Evolutionary conservation across 225 moss, liverwort and hornwort genomes (phyloP).

Genomic region (Pleurozium schreberi): DNA sequence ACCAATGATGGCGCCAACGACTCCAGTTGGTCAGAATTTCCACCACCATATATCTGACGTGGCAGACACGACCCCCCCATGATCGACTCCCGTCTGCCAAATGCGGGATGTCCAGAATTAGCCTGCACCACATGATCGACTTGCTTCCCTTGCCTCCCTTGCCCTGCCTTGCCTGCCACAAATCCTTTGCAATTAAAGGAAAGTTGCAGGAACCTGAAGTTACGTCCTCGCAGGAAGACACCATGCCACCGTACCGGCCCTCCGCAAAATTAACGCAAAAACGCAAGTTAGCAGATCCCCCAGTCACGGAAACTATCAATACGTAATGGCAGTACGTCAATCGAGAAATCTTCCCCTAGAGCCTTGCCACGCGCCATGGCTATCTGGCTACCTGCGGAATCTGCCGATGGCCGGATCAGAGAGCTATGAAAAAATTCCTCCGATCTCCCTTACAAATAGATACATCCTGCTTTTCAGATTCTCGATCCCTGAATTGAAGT

Average conservation of each 20-base stretch:
- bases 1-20: background rate
- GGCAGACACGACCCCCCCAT: background rate
- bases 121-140: background rate
- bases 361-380: background rate
- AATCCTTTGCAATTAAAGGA: background rate
- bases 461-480: background rate
- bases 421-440: background rate
- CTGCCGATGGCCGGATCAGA: background rate
- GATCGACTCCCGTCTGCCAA: background rate
- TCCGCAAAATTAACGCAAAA: background rate
- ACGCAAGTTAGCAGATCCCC: background rate
- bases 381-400: background rate
- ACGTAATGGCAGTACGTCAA: no score
- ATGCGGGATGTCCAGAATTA: background rate
- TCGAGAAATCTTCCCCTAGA: no score
- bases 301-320: background rate
- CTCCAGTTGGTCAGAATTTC: background rate
- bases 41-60: background rate
- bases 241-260: no score
- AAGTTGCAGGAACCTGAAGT: background rate
- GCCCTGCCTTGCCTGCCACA: background rate
- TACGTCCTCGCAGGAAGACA: background rate
- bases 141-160: background rate
- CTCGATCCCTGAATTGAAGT: background rate
- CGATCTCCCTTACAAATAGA: no score